Conservation (phyloP, 139 green algal species). For the Choricystis sp. region DNA sequence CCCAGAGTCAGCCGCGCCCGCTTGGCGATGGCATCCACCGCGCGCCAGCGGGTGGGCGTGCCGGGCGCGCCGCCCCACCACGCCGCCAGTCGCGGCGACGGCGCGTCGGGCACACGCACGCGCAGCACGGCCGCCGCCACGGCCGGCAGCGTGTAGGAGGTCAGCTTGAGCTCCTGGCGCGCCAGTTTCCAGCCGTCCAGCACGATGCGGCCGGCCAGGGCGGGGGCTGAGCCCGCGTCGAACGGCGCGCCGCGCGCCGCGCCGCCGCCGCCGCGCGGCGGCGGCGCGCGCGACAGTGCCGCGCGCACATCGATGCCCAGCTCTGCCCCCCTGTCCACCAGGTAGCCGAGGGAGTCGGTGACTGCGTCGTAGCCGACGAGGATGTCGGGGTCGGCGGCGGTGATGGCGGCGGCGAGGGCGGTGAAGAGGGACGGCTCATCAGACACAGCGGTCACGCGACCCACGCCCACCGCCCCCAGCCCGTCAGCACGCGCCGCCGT, state of each 20-base stretch:
- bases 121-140: conserved; percentile 67
- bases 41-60: conserved; percentile 30
- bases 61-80: conserved; percentile 61
- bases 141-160: conserved; percentile 62
- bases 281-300: neutral
- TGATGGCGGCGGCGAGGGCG: conserved; percentile 35
- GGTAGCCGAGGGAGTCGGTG: conserved; percentile 63
- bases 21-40: conserved; percentile 15
- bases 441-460: neutral
- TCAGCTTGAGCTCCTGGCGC: conserved; percentile 61
- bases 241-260: neutral
- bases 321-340: conserved; percentile 46
- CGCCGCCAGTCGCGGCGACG: conserved; percentile 30
- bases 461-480: neutral
- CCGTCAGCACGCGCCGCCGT: neutral
- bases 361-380: conserved; percentile 83
- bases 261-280: neutral
- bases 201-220: conserved; percentile 64
- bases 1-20: conserved; percentile 46
- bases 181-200: conserved; percentile 88
- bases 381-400: conserved; percentile 76
- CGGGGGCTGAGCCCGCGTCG: conserved; percentile 23
- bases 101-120: conserved; percentile 49
- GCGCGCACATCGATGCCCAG: conserved; percentile 11
- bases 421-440: conserved; percentile 50